Percentiles rank a stretch among this genome's conserved stretches.
phyloP scores from a whole-genome alignment of 2,329 filamentous ascomycete species.

The Fusarium palustre region DNA sequence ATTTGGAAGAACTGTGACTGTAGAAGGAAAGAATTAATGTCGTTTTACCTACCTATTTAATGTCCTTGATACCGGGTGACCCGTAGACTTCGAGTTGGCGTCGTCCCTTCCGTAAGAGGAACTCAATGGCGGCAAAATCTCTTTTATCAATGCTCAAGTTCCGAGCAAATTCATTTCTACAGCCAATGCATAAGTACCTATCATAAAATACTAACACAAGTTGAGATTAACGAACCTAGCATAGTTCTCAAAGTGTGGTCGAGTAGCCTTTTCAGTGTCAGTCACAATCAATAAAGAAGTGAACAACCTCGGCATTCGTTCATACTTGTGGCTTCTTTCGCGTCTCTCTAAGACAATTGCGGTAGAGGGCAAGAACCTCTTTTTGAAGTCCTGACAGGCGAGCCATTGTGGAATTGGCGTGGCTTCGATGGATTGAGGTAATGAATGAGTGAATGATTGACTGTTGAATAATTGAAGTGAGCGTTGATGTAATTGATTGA shows the following conservation, averaged over 20 bases:
- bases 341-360: conserved; percentile 83
- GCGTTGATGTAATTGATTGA: conserved; percentile 16
- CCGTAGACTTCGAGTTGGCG: conserved; percentile 86
- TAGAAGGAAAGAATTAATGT: neutral
- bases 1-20: neutral
- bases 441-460: conserved; percentile 1
- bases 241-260: conserved; percentile 72
- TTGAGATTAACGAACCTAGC: conserved; percentile 63
- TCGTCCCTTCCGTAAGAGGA: conserved; percentile 82
- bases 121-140: conserved; percentile 88
- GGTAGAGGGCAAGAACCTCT: conserved; percentile 88
- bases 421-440: neutral
- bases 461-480: conserved; percentile 8
- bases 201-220: neutral
- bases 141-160: conserved; percentile 78
- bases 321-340: conserved; percentile 81
- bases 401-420: conserved; percentile 29
- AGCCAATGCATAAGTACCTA: conserved; percentile 52
- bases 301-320: neutral
- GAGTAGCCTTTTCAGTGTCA: conserved; percentile 56
- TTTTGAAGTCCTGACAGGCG: conserved; percentile 86
- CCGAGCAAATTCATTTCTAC: conserved; percentile 81
- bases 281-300: conserved; percentile 7
- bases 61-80: conserved; percentile 83
- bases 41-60: conserved; percentile 59